Evolutionary conservation across 2,329 filamentous ascomycete genomes (phyloP).

Genomic region (Bertia moriformis): DNA sequence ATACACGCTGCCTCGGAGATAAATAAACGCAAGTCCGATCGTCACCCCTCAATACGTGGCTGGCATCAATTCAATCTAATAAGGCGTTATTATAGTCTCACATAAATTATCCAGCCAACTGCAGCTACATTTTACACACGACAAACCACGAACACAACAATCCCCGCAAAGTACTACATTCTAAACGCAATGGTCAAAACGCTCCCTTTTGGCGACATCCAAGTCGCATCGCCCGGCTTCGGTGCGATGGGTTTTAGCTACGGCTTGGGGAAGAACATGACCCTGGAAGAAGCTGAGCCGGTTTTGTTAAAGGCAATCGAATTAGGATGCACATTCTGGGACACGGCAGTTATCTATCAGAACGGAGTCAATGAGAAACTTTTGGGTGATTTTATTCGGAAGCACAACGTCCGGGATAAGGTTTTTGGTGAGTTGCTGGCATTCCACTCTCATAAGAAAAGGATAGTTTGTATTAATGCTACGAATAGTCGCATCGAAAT

Average conservation of each 20-base stretch:
- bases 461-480: background rate
- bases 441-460: background rate
- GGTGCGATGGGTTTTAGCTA: constrained; percentile 32
- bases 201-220: constrained; percentile 19
- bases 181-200: constrained; percentile 28
- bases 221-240: constrained; percentile 26
- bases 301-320: constrained; percentile 31
- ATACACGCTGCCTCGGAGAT: too few species aligned
- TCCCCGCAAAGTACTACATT: too few species aligned
- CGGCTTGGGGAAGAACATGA: constrained; percentile 24
- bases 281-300: constrained; percentile 27
- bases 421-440: constrained; percentile 23
- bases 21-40: too few species aligned
- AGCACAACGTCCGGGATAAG: constrained; percentile 32
- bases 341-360: constrained; percentile 26
- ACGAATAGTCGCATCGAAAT: constrained; percentile 28
- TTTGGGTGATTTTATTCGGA: constrained; percentile 30
- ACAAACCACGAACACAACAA: too few species aligned
- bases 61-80: too few species aligned
- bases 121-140: too few species aligned
- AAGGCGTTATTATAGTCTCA: too few species aligned
- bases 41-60: too few species aligned
- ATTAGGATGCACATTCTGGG: constrained; percentile 27
- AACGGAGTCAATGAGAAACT: constrained; percentile 31
- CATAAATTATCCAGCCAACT: too few species aligned